These are phyloP conservation scores for Phaeophleospora eucalypticola DNA, from an alignment of 2,329 filamentous ascomycete species.

Conservation along the genomic window DNA sequence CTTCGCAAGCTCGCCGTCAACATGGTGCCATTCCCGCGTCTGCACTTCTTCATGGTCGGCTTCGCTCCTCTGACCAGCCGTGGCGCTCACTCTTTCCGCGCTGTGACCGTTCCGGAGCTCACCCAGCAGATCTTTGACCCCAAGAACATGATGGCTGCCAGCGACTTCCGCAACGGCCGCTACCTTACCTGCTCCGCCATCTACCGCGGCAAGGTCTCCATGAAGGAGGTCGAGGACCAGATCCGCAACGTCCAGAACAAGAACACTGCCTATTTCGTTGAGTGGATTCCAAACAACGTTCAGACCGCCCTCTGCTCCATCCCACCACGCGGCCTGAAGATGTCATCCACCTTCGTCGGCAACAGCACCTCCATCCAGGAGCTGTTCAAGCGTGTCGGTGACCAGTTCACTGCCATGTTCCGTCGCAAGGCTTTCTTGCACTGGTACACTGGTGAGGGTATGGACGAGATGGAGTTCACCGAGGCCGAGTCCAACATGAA, in stretches of 20 bases:
- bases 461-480: slow-evolving; percentile 99
- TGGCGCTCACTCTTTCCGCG: slow-evolving; percentile 90
- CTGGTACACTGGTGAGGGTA: slow-evolving; percentile 99
- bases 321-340: slow-evolving; percentile 94
- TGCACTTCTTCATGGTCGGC: slow-evolving; percentile 99
- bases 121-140: slow-evolving; percentile 99
- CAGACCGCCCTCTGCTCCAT: slow-evolving; percentile 99
- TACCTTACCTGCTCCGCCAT: slow-evolving; percentile 99
- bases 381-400: slow-evolving; percentile 99
- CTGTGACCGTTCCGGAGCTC: slow-evolving; percentile 93
- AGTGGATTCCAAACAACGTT: slow-evolving; percentile 99
- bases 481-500: slow-evolving; percentile 99
- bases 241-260: slow-evolving; percentile 99
- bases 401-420: slow-evolving; percentile 99
- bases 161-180: slow-evolving; percentile 98
- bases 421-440: slow-evolving; percentile 99
- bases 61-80: slow-evolving; percentile 97
- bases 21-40: slow-evolving; percentile 99
- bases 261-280: slow-evolving; percentile 99
- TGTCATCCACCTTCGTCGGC: slow-evolving; percentile 98
- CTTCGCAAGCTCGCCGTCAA: slow-evolving; percentile 99
- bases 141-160: slow-evolving; percentile 99
- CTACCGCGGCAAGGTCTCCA: slow-evolving; percentile 99
- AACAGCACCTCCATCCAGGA: slow-evolving; percentile 99
- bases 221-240: slow-evolving; percentile 99